Evolutionary conservation across 176 grass and related monocot genomes (phyloP), one percentile per base, ranked within the genome.

Genomic region (Alopecurus myosuroides): DNA sequence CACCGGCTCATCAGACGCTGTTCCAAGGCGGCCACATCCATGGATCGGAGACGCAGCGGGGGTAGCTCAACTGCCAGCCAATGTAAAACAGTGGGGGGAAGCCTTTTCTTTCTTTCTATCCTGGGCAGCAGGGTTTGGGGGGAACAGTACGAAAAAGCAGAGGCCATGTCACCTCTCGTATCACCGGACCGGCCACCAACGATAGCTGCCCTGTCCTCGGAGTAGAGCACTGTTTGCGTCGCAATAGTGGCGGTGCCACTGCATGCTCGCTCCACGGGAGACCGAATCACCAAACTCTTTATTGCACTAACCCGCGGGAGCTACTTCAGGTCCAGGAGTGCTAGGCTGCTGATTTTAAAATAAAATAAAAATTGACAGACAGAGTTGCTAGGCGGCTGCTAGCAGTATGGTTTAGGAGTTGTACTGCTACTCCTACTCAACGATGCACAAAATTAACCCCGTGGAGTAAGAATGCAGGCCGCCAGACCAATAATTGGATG

Each of bases 261-360:
- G n/a, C n/a, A n/a, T n/a, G 81, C 67, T 80, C 55, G 56, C 66
- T 88, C 55, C 45, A n/a, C 28, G 28, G 46, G 58, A 80, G 69
- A 41, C 75, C 75, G 41, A 31, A 50, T 6, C 28, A 20, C 17
- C 26, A 6, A 69, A 39, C 65, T 69, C 35, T 68, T 65, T 67
- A 67, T 11, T 36, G 0, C 31, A 14, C 60, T 6, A 66, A 4
- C 31, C 36, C 30, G 7, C 4, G 7, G 63, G 62, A 64, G 1
- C 13, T 61, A 64, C 44, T n/a, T n/a, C n/a, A n/a, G n/a, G n/a
- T n/a, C n/a, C n/a, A n/a, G 1, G 52, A 10, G n/a, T 23, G 52
- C 10, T 58, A 25, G 19, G 50, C 19, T n/a, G n/a, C n/a, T n/a
- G n/a, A n/a, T n/a, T n/a, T n/a, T n/a, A n/a, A n/a, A n/a, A n/a